Percentiles rank a stretch among this genome's conserved stretches.
Evolutionary conservation across 352 stramenopile genomes (phyloP).

Genomic region (Peronospora destructor): DNA sequence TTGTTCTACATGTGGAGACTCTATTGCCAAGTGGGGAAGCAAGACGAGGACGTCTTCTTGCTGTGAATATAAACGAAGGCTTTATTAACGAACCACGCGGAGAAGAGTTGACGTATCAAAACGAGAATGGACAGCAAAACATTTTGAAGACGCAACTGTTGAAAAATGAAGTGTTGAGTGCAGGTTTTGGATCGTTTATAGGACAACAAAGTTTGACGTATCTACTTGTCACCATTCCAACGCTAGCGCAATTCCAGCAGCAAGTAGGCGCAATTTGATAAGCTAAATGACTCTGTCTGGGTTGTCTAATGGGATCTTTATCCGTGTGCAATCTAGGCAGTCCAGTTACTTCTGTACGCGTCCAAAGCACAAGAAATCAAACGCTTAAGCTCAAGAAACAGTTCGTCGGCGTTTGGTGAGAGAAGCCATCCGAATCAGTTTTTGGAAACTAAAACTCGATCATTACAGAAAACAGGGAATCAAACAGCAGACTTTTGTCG

Average conservation of each 20-base stretch:
- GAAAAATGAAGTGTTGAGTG: conserved; percentile 34
- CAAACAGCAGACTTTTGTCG: conserved; percentile 5
- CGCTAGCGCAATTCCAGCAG: conserved; percentile 48
- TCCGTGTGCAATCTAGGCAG: conserved; percentile 35
- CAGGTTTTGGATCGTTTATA: conserved; percentile 41
- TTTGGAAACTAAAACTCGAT: conserved; percentile 1
- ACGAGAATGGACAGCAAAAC: conserved; percentile 6
- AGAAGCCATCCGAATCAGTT: conserved; percentile 1
- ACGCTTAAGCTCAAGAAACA: conserved; percentile 26
- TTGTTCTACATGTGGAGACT: conserved; percentile 44
- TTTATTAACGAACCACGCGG: conserved; percentile 39
- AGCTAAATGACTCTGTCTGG: neutral
- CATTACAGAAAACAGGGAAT: neutral
- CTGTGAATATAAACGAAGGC: conserved; percentile 44
- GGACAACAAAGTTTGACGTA: conserved; percentile 44
- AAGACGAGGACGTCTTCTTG: conserved; percentile 33
- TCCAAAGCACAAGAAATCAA: conserved; percentile 77
- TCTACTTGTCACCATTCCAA: conserved; percentile 56
- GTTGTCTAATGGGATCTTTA: neutral
- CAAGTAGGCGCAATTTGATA: conserved; percentile 28
- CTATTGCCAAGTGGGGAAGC: conserved; percentile 17
- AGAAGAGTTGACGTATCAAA: neutral
- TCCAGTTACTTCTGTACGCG: conserved; percentile 70
- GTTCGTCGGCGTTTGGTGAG: conserved; percentile 27
- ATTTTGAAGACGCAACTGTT: conserved; percentile 62